These are phyloP conservation scores for Tetrahymena borealis DNA, from an alignment of 73 alveolate species.

Conservation along the genomic window DNA sequence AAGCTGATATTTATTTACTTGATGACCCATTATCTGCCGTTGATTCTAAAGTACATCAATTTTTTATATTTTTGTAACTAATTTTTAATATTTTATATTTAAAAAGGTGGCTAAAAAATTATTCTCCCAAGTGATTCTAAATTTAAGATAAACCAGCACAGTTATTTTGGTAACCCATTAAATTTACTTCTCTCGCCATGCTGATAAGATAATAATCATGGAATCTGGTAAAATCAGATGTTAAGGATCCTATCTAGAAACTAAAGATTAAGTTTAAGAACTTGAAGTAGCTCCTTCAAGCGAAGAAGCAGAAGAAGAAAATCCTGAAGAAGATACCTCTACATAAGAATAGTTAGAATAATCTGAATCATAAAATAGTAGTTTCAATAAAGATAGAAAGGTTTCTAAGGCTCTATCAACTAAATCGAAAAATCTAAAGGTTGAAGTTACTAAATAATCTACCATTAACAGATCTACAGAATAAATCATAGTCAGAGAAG, in stretches of 20 bases:
- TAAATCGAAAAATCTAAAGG: too few species aligned
- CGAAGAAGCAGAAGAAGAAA: too few species aligned
- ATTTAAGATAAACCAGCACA: slow-evolving; percentile 18
- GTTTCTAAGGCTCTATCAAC: too few species aligned
- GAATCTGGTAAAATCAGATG: slow-evolving; percentile 31
- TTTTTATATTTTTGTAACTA: slow-evolving; percentile 6
- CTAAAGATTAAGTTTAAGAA: too few species aligned
- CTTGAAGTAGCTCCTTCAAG: not conserved
- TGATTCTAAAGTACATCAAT: slow-evolving; percentile 63
- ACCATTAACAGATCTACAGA: too few species aligned
- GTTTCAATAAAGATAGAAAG: too few species aligned
- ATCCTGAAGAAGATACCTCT: too few species aligned
- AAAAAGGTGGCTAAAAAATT: slow-evolving; percentile 46
- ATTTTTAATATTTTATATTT: not conserved
- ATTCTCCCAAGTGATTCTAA: slow-evolving; percentile 6
- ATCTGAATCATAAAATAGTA: too few species aligned
- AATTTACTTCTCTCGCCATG: slow-evolving; percentile 20
- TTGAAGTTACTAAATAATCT: too few species aligned
- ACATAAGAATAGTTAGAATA: not conserved
- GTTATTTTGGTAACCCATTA: slow-evolving; percentile 55
- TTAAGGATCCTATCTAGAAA: slow-evolving; percentile 1
- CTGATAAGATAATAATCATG: slow-evolving; percentile 25
- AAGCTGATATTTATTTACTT: slow-evolving; percentile 58
- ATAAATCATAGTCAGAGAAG: too few species aligned
- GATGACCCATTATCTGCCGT: slow-evolving; percentile 71